Percentiles rank a stretch among this genome's conserved stretches.
Evolutionary conservation across 768 basidiomycete species (phyloP).

Genomic region (Suillus alpinus): DNA sequence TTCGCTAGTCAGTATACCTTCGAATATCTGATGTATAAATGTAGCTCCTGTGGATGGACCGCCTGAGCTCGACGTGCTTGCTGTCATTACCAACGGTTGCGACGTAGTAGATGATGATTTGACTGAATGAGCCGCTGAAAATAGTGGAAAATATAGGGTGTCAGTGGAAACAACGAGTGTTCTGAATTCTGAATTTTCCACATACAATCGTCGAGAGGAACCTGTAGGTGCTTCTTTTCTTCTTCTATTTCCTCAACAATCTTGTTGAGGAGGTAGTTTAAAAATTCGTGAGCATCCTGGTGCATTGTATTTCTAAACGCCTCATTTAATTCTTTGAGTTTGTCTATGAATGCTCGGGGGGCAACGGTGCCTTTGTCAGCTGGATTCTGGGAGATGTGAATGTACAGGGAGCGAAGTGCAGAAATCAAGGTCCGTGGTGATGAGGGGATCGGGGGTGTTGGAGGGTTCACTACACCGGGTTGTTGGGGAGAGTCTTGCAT

Average conservation of each 20-base stretch:
- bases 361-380: conserved; percentile 81
- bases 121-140: conserved; percentile 58
- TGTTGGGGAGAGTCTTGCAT: conserved; percentile 30
- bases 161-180: conserved; percentile 3
- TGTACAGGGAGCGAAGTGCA: conserved; percentile 89
- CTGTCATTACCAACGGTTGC: conserved; percentile 38
- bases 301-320: conserved; percentile 89
- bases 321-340: conserved; percentile 90
- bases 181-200: conserved; percentile 14
- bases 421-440: conserved; percentile 80
- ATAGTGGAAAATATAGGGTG: background rate
- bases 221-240: conserved; percentile 48
- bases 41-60: conserved; percentile 55
- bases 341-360: conserved; percentile 89
- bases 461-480: conserved; percentile 25
- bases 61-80: conserved; percentile 47
- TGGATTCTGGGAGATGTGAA: conserved; percentile 77
- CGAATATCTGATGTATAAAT: conserved; percentile 89
- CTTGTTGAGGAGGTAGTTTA: conserved; percentile 90
- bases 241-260: conserved; percentile 92
- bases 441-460: conserved; percentile 48
- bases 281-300: conserved; percentile 98
- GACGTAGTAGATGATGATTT: conserved; percentile 50
- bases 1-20: conserved; percentile 93
- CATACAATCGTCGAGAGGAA: conserved; percentile 66